Conservation (phyloP, 2,329 filamentous ascomycete species). For the Exophiala aquamarina region DNA sequence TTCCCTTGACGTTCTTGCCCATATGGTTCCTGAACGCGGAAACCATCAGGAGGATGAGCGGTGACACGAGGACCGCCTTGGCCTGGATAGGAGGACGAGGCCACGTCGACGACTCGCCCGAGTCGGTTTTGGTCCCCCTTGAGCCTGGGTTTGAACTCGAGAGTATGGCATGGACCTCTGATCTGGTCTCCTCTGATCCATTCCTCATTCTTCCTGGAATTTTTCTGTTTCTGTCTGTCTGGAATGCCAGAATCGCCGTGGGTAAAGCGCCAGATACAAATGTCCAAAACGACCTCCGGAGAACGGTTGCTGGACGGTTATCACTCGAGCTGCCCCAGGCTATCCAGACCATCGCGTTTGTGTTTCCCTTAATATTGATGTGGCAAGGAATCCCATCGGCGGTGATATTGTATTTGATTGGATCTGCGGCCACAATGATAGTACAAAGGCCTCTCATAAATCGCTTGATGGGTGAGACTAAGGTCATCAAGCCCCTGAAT, state of each 20-base stretch:
- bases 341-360: conserved; percentile 3
- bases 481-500: conserved; percentile 7
- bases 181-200: conserved; percentile 41
- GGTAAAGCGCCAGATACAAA: not conserved
- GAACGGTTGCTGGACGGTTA: not conserved
- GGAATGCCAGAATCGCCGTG: conserved; percentile 13
- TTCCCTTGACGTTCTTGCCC: conserved; percentile 20
- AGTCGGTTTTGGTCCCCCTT: conserved; percentile 31
- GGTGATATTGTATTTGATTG: conserved; percentile 20
- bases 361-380: conserved; percentile 17
- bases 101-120: conserved; percentile 11
- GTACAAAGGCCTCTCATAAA: conserved; percentile 15
- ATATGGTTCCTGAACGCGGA: conserved; percentile 21
- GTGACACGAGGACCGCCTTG: conserved; percentile 15
- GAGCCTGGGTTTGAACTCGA: conserved; percentile 55
- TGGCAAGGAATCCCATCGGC: conserved; percentile 14
- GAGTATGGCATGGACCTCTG: conserved; percentile 61
- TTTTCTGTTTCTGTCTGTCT: conserved; percentile 14
- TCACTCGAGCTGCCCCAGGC: conserved; percentile 10
- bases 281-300: too few species aligned
- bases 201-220: conserved; percentile 16
- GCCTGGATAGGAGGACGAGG: conserved; percentile 13
- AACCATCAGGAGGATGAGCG: conserved; percentile 19
- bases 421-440: conserved; percentile 14
- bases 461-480: conserved; percentile 8